Base-by-base conservation (phyloP, 2,329 filamentous ascomycete species). In the Aspergillus tubingensis region DNA sequence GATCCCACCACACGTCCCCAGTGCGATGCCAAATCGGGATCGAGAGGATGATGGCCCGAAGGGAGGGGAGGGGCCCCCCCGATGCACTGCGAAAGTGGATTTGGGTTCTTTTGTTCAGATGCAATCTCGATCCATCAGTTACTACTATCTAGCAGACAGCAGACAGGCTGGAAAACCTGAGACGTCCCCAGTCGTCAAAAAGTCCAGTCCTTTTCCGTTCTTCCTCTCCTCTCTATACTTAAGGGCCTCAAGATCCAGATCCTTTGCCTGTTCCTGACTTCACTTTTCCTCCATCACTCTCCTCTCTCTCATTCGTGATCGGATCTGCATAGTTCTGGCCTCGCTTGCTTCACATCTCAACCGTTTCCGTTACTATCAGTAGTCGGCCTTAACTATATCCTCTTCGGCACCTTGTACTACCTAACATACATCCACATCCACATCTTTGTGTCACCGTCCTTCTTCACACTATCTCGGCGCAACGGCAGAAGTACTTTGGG, bases 401-500 rank as follows among this genome's bases (percentile, higher is more conserved):
- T 30, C n/a, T 39, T 56, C 27, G 30, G 30, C 15, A 49, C 27
- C 32, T 27, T 21, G 19, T 49, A 17, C 32, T 27, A 38, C 32
- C 44, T 52, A 44, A 44, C 36, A n/a, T 25, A 53, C 51, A 53
- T 39, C 32, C 17, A 53, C 23, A 58, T 39, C 54, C 19, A 44
- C 19, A 23, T 51, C 23, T 54, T 57, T 41, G 65, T 67, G 65
- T 67, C 48, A 67, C 64, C 64, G 50, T 58, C 53, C 57, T 50
- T 58, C 54, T 62, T 62, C 63, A 61, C 56, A 48, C 17, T 41
- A 15, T 30, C 48, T 39, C 32, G 32, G 11, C 38, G 15, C 30
- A 58, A 62, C 59, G 54, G 58, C 60, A 60, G 30, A 49, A 49
- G 41, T 52, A 51, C 49, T 32, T 48, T 48, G 17, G 32, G 39